Base-by-base conservation (phyloP, 1,284 basidiomycete genomes). In the Fomes fomentarius region DNA sequence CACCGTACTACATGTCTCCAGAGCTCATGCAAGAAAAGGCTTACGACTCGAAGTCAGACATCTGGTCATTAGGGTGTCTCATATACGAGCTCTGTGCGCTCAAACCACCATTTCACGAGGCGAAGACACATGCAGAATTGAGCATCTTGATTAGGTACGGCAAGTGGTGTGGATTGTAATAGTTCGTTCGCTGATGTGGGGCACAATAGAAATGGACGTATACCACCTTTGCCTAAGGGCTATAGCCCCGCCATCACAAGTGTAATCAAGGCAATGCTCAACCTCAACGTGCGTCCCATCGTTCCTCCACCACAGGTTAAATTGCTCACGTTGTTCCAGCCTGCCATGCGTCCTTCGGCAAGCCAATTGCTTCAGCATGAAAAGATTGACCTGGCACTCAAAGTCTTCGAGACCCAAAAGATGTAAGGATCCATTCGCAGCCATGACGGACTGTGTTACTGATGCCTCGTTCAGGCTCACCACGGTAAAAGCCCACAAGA, bases 1-100 rank as follows among this genome's bases (percentile, higher is more conserved):
- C 96, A 9, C 96, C 96, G 2, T 96, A 98, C 66, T 98, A 99
- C 74, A 98, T 99, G 96, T 96, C 94, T 1, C 96, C 96, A 0
- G 96, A 98, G 72, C 81, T 98, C 21, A 94, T 98, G 79, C 93
- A 94, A 71, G 95, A 97, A 66, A 94, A 93, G 69, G 86, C 91
- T 6, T 99, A 99, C 72, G 96, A 98, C 74, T 91, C 92, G 19
- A 98, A 98, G 74, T 95, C 93, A 0, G 96, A 99, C 68, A 97
- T 99, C 46, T 99, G 96, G 96, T 96, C 94, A 11, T 81, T 98
- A 31, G 96, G 96, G 1, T 99, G 96, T 72, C 80, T 98, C 37
- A 93, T 98, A 34, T 98, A 93, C 70, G 96, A 98, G 74, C 83
- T 98, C 46, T 98, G 96, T 64, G 93, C 96, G 0, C 79, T 94